Percentiles rank a stretch among this genome's conserved stretches.
phyloP scores from a whole-genome alignment of 1,284 basidiomycete genomes.

The Xerocomus minutiporus region DNA sequence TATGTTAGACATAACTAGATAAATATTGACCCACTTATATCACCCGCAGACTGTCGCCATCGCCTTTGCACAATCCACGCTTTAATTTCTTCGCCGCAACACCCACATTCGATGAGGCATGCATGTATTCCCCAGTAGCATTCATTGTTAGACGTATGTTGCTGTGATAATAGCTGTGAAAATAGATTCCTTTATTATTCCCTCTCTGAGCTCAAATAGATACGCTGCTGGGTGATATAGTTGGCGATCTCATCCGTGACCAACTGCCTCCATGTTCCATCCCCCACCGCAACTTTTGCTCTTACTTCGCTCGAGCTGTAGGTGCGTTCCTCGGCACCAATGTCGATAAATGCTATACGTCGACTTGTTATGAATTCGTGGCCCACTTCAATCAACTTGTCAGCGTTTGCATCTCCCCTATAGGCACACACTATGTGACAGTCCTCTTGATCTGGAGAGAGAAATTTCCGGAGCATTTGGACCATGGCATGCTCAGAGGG shows the following conservation, averaged over 20 bases:
- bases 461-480: constrained; percentile 54
- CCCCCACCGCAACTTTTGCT: constrained; percentile 38
- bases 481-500: constrained; percentile 51
- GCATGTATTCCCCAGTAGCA: constrained; percentile 2
- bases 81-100: constrained; percentile 11
- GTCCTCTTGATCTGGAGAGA: constrained; percentile 55
- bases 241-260: constrained; percentile 41
- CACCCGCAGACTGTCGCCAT: constrained; percentile 64
- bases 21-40: constrained; percentile 11
- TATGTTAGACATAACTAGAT: constrained; percentile 36
- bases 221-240: constrained; percentile 46
- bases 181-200: constrained; percentile 11
- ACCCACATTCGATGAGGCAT: constrained; percentile 1
- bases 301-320: constrained; percentile 76
- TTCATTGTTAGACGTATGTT: constrained; percentile 3
- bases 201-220: constrained; percentile 42
- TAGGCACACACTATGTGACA: constrained; percentile 72
- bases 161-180: constrained; percentile 4
- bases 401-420: constrained; percentile 34
- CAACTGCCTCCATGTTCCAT: constrained; percentile 38
- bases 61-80: constrained; percentile 72
- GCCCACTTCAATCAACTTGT: constrained; percentile 28
- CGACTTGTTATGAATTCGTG: constrained; percentile 50
- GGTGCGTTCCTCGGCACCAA: constrained; percentile 50
- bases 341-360: constrained; percentile 57